phyloP scores from a whole-genome alignment of 768 basidiomycete genomes.

The Kwoniella sp. region DNA sequence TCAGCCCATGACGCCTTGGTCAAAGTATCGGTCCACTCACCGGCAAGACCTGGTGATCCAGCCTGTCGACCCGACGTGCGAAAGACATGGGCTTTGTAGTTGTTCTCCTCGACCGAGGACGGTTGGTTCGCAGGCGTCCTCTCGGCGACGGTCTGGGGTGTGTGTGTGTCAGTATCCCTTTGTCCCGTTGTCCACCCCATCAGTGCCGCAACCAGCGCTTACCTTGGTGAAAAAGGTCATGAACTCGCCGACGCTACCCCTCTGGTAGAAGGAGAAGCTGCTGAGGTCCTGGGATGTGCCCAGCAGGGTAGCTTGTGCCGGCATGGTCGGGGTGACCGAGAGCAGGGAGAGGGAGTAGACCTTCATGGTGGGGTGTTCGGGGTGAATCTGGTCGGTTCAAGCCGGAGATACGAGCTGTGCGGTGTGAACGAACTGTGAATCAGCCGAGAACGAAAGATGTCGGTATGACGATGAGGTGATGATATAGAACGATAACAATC shows the following conservation, averaged over 20 bases:
- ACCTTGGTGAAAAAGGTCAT: constrained; percentile 79
- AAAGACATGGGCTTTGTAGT: constrained; percentile 88
- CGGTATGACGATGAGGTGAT: too few species aligned
- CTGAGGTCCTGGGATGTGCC: constrained; percentile 72
- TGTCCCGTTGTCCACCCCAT: background rate
- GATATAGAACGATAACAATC: too few species aligned
- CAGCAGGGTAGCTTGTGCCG: constrained; percentile 62
- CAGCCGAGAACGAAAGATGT: too few species aligned
- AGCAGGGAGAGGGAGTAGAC: constrained; percentile 74
- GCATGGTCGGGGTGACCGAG: constrained; percentile 59
- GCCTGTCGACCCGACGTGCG: constrained; percentile 73
- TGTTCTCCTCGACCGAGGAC: constrained; percentile 90
- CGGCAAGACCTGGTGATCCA: constrained; percentile 57
- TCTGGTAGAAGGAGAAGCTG: constrained; percentile 90
- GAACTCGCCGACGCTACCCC: constrained; percentile 81
- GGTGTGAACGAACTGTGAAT: too few species aligned
- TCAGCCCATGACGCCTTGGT: constrained; percentile 1
- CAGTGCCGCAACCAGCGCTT: background rate
- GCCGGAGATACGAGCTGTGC: too few species aligned
- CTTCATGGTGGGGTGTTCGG: constrained; percentile 61
- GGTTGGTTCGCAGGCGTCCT: constrained; percentile 81
- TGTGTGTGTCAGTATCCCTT: background rate
- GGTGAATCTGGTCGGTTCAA: too few species aligned
- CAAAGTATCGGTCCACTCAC: constrained; percentile 53
- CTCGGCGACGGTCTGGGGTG: constrained; percentile 70